Conservation (phyloP, 2,329 filamentous ascomycete genomes). For the Colletotrichum sp. region DNA sequence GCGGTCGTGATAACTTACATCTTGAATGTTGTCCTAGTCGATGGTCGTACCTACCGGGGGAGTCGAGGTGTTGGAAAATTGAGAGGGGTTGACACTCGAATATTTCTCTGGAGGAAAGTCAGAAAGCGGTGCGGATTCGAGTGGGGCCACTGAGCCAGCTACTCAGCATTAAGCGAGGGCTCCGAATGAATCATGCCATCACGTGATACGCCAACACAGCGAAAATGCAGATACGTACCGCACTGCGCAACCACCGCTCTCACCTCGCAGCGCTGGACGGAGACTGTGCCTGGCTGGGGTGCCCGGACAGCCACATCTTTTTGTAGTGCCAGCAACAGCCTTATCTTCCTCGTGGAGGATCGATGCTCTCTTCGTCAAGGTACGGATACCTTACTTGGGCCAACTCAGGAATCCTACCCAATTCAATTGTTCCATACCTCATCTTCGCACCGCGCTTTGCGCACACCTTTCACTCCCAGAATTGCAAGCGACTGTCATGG, state of each 20-base stretch:
- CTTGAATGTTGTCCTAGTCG: conserved; percentile 41
- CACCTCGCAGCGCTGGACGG: background rate
- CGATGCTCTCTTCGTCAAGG: background rate
- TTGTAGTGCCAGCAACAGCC: background rate
- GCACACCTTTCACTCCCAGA: background rate
- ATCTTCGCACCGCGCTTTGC: background rate
- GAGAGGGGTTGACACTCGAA: conserved; percentile 42
- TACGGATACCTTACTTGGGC: background rate
- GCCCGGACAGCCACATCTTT: background rate
- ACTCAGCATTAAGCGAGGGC: conserved; percentile 45
- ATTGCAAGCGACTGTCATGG: background rate
- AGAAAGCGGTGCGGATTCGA: conserved; percentile 25
- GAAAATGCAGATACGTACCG: background rate
- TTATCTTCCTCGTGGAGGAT: background rate
- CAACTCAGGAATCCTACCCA: background rate
- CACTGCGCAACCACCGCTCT: background rate
- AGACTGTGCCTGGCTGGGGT: background rate
- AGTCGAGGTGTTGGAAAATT: conserved; percentile 36
- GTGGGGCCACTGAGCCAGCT: conserved; percentile 36
- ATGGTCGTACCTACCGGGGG: conserved; percentile 37
- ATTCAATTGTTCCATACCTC: background rate
- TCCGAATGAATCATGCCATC: conserved; percentile 27
- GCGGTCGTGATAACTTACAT: conserved; percentile 37
- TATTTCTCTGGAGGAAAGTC: conserved; percentile 32
- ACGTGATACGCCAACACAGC: conserved; percentile 26